These are phyloP conservation scores for Smallanthus sonchifolius DNA, from an alignment of 129 eudicot species.

Conservation along the genomic window DNA sequence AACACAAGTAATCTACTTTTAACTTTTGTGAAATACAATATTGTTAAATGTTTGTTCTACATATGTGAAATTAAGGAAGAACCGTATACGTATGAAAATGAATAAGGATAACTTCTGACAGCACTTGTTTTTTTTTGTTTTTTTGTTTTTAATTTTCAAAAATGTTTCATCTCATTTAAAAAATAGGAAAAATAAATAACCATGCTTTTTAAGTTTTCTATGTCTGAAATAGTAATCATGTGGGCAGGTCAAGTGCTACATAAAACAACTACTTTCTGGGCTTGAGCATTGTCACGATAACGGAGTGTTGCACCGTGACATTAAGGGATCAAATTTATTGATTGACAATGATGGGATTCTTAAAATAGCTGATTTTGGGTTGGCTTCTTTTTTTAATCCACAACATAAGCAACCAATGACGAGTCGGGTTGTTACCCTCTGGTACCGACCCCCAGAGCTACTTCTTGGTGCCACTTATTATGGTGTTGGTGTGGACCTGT, in stretches of 20 bases:
- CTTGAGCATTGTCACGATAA: conserved; percentile 62
- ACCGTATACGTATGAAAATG: background rate
- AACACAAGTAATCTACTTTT: background rate
- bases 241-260: conserved; percentile 54
- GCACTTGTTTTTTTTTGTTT: background rate
- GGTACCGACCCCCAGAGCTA: conserved; percentile 45
- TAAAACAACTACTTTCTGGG: conserved; percentile 54
- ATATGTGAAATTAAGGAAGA: background rate
- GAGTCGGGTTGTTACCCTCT: conserved; percentile 46
- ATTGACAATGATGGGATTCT: conserved; percentile 42
- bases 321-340: conserved; percentile 55
- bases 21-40: background rate
- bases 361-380: conserved; percentile 57
- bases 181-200: background rate
- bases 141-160: background rate
- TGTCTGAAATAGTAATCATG: conserved; percentile 14
- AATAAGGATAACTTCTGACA: background rate
- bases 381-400: conserved; percentile 50
- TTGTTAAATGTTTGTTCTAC: background rate
- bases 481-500: conserved; percentile 36
- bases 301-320: conserved; percentile 57
- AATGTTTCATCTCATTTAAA: background rate
- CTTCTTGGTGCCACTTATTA: conserved; percentile 39
- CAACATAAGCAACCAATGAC: conserved; percentile 47
- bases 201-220: background rate